Evolutionary conservation across 148 eudicot genomes (phyloP), one percentile per base, ranked within the genome.

Genomic region (Cornus florida): DNA sequence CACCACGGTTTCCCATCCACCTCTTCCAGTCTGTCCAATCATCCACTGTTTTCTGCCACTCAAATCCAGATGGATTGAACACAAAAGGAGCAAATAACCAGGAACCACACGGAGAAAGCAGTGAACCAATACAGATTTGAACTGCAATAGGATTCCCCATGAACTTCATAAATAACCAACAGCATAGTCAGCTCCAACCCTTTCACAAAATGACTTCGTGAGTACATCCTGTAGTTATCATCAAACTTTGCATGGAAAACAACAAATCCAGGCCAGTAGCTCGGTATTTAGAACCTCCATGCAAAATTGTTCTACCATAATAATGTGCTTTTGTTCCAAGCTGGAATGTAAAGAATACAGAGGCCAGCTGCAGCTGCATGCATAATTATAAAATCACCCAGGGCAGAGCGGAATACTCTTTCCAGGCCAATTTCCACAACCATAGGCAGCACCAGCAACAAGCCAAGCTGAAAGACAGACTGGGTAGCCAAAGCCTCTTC

Each of bases 11-110:
- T 35, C 98, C 98, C 98, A 95, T 93, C 99, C 99, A 95, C 84
- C 93, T 89, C 85, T 87, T 92, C 99, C 99, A 95, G 82, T 95
- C 98, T 8, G 95, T 86, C 99, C 99, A 93, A 79, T 95, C 99
- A 82, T 95, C 99, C 64, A 95, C 99, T 13, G 97, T 95, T 84
- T 95, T 95, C 84, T 92, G 99, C 99, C 99, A 95, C 83, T 95
- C 99, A 65, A n/a, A n/a, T n/a, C n/a, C n/a, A n/a, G n/a, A n/a
- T n/a, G n/a, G n/a, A n/a, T n/a, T n/a, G n/a, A n/a, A n/a, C n/a
- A n/a, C n/a, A n/a, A n/a, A n/a, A 62, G 99, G 99, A 83, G 99
- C 99, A 89, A 93, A 93, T 84, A 95, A 77, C 99, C 99, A 95
- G 88, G 83, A 95, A 95, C 99, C 99, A 95, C 93, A 95, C 93